Percentiles rank a stretch among this genome's conserved stretches.
These are phyloP conservation scores for Pezicula rhizophila DNA, from an alignment of 2,329 filamentous ascomycete species.

Conservation along the genomic window DNA sequence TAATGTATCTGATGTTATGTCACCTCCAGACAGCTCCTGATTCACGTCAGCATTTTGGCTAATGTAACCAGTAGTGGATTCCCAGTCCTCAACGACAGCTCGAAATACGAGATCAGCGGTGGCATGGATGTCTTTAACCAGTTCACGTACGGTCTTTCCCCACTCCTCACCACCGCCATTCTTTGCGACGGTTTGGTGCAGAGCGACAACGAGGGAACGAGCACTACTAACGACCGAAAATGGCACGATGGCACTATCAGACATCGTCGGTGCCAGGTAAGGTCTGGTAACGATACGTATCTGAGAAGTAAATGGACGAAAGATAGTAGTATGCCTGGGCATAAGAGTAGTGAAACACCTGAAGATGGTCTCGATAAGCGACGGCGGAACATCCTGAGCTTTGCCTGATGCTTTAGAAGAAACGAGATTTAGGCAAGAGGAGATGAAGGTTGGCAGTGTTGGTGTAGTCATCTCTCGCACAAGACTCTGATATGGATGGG, in stretches of 20 bases:
- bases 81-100: slow-evolving; percentile 75
- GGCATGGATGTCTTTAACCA: slow-evolving; percentile 60
- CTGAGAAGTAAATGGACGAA: slow-evolving; percentile 69
- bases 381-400: slow-evolving; percentile 33
- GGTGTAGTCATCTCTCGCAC: slow-evolving; percentile 85
- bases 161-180: slow-evolving; percentile 73
- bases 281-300: slow-evolving; percentile 54
- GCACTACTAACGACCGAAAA: slow-evolving; percentile 49
- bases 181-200: slow-evolving; percentile 78
- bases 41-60: slow-evolving; percentile 38
- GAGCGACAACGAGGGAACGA: slow-evolving; percentile 59
- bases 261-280: slow-evolving; percentile 59
- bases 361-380: slow-evolving; percentile 61
- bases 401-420: slow-evolving; percentile 37
- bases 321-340: slow-evolving; percentile 75
- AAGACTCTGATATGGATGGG: slow-evolving; percentile 76
- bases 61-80: slow-evolving; percentile 52
- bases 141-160: slow-evolving; percentile 56
- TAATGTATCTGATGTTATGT: slow-evolving; percentile 44
- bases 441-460: slow-evolving; percentile 68
- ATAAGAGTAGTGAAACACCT: slow-evolving; percentile 67
- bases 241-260: slow-evolving; percentile 43
- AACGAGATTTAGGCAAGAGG: slow-evolving; percentile 62
- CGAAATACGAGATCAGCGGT: slow-evolving; percentile 75
- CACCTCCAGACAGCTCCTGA: slow-evolving; percentile 41